A percentile compares a stretch with the other conserved stretches of the same genome.
These are phyloP conservation scores for Tulasnella sp. DNA, from an alignment of 768 basidiomycete species.

Conservation along the genomic window DNA sequence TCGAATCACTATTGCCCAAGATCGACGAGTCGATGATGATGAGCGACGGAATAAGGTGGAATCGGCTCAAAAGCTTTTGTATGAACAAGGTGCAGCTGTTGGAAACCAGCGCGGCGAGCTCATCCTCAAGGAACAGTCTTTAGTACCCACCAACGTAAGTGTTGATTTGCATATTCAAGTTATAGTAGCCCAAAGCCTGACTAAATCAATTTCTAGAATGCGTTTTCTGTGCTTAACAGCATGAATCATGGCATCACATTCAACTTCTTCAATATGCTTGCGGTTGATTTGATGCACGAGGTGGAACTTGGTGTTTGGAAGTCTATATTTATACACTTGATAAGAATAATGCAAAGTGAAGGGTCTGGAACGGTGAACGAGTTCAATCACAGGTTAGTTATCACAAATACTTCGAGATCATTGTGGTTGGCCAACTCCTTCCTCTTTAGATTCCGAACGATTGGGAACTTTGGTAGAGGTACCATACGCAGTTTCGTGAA, in stretches of 20 bases:
- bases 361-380: background rate
- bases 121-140: slow-evolving; percentile 11
- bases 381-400: background rate
- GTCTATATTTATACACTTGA: slow-evolving; percentile 27
- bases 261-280: slow-evolving; percentile 22
- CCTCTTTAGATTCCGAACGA: background rate
- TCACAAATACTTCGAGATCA: background rate
- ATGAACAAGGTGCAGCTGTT: slow-evolving; percentile 6
- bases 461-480: background rate
- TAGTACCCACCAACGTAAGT: slow-evolving; percentile 9
- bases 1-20: background rate
- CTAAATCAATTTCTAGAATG: slow-evolving; percentile 22
- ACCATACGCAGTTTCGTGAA: background rate
- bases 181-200: background rate
- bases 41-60: background rate
- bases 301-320: slow-evolving; percentile 33
- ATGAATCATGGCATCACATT: slow-evolving; percentile 16
- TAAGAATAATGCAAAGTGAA: slow-evolving; percentile 18
- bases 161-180: background rate
- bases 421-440: background rate
- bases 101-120: slow-evolving; percentile 2
- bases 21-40: background rate
- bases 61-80: slow-evolving; percentile 11
- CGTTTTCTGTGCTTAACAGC: slow-evolving; percentile 23
- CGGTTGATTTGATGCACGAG: slow-evolving; percentile 31